Evolutionary conservation across 129 eudicot species (phyloP), one percentile per base, ranked within the genome.

Genomic region (Erigeron canadensis): DNA sequence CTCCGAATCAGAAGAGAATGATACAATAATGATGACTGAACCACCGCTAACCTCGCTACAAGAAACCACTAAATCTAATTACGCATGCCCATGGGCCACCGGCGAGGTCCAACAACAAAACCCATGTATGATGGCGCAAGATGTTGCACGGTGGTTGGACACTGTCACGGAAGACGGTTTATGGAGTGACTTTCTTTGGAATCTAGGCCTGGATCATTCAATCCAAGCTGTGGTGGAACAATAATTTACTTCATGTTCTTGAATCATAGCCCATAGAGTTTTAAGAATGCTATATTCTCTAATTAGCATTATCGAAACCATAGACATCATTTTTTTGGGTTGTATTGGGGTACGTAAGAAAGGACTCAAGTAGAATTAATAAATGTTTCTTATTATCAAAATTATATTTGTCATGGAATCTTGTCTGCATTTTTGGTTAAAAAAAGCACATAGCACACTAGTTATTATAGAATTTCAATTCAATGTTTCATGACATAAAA

Each of bases 181-280:
- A 53, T 86, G 87, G 87, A 81, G 86, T 72, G 54, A 82, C 18
- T 79, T 77, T 51, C 41, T 83, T 19, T 83, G 88, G 91, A 83
- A 83, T 65, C 54, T 42, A 7, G 86, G 72, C n/a, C 77, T 37
- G 54, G 77, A 63, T 70, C 28, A 53, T 43, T 76, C 76, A 62
- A 77, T 54, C 47, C 67, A 70, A 71, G 59, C 43, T 63, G 59
- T 53, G 23, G 44, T 71, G 17, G 77, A 77, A 63, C 81, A 77
- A 54, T 64, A 77, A 34, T 63, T 67, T 56, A 67, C 47, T 75
- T 57, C 80, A 56, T 75, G 80, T 56, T 75, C 23, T 56, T 75
- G 42, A 75, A 10, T 65, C 43, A 39, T 10, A 17, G 22, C 13
- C 28, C 41, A 6, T 70, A 63, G 39, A 48, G 12, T 4, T 47